Base-by-base conservation (phyloP, 179 eudicot species). In the Beta macrorhiza region DNA sequence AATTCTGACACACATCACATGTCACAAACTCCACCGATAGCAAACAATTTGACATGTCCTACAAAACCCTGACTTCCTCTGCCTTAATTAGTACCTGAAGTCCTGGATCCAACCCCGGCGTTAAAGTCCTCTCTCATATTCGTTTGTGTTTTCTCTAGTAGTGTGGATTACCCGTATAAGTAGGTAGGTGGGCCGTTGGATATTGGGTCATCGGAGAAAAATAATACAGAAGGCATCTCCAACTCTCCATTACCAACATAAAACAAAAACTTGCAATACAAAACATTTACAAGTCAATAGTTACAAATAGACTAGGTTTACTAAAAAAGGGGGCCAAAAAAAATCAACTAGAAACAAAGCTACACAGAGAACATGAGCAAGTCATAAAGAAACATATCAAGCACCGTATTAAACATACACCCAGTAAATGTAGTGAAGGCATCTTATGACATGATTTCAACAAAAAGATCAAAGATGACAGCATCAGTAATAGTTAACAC, bases 211-310 rank as follows among this genome's bases (percentile, higher is more conserved):
- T 69, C 25, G 10, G 53, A 45, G 32, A 49, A 47, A 25, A 53
- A 72, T 49, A 10, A 52, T 73, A 9, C 13, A 72, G 8, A 16
- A 51, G 17, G 56, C 59, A 73, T 73, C 61, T 25, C n/a, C 17
- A 44, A 13, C 42, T 58, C 59, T 76, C 22, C 17, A 53, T 22
- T 29, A 64, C 58, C 22, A 79, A 47, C 19, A 75, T 29, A 61
- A 49, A 74, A 55, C 7, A 29, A 7, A 67, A 73, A 67, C 22
- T 68, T 75, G 68, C 56, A 72, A 74, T 49, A 75, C 14, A 67
- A 83, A 77, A 45, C 77, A 75, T 51, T 75, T 79, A 79, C 56
- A 79, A 75, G 85, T 79, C 72, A 49, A 56, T 74, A 67, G 32
- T 83, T 58, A 75, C 65, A 83, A 75, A 61, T 63, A 25, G 70